A percentile compares a stretch with the other conserved stretches of the same genome.
Evolutionary conservation across 805 yeast genomes (phyloP).

Genomic region (Myxozyma lipomycoides): DNA sequence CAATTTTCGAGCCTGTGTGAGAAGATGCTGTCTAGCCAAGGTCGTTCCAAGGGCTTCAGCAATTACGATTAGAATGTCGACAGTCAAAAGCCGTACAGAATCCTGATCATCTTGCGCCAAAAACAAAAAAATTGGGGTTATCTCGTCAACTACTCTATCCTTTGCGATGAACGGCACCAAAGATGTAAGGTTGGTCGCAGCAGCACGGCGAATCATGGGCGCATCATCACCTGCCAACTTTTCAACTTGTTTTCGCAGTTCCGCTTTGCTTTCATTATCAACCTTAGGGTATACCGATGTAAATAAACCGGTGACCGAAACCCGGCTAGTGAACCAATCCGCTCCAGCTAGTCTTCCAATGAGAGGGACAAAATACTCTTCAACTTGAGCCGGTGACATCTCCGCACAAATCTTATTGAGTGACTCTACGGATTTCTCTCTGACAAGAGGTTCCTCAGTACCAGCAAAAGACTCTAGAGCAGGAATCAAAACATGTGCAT

Average conservation of each 20-base stretch:
- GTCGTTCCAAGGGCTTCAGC: conserved; percentile 40
- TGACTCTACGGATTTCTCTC: conserved; percentile 87
- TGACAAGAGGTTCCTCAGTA: conserved; percentile 92
- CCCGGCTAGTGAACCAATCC: conserved; percentile 91
- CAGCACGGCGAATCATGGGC: conserved; percentile 96
- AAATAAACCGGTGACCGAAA: conserved; percentile 87
- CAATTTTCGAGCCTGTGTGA: conserved; percentile 55
- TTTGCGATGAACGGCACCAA: conserved; percentile 19
- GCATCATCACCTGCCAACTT: conserved; percentile 83
- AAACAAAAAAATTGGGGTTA: conserved; percentile 27
- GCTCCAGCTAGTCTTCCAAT: conserved; percentile 76
- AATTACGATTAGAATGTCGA: conserved; percentile 82
- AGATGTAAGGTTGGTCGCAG: conserved; percentile 63
- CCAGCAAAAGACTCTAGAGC: conserved; percentile 81
- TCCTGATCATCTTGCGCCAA: conserved; percentile 81
- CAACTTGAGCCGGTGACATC: conserved; percentile 57
- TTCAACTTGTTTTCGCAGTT: conserved; percentile 61
- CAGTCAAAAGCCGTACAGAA: conserved; percentile 84
- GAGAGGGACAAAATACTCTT: conserved; percentile 65
- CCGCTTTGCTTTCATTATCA: conserved; percentile 42
- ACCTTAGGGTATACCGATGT: conserved; percentile 63
- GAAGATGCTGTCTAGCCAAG: conserved; percentile 30
- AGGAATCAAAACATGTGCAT: conserved; percentile 54
- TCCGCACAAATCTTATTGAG: conserved; percentile 65
- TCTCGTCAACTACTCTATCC: conserved; percentile 23